Base-by-base conservation (phyloP, 306 rosid species). In the Ceratonia siliqua region DNA sequence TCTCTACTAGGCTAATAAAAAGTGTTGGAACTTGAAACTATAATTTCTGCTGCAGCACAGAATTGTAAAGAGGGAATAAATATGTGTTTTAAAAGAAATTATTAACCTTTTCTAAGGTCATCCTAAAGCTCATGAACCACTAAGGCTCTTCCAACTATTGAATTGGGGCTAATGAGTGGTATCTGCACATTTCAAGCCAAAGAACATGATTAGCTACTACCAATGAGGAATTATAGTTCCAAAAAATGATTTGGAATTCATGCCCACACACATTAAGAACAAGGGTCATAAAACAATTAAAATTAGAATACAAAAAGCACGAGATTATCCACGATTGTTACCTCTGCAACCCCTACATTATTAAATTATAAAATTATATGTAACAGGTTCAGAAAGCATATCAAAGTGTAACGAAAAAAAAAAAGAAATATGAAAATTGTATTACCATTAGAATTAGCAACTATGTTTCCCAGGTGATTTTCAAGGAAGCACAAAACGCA, bases 391-490 rank as follows among this genome's bases (percentile, higher is more conserved):
- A 22, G 18, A 43, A 64, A 55, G 57, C 30, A 72, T 62, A 63
- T 41, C 49, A 8, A 42, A 18, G 13, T 21, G 41, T n/a, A 49
- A 25, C 20, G 10, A 54, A 17, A 17, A 17, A n/a, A n/a, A n/a
- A 42, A 17, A 15, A 6, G 62, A 18, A 63, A 72, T 62, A 46
- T 62, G 55, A 62, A 68, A 68, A 22, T 38, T 5, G 79, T 54
- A 30, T 56, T 83, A 90, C 97, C 94, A 50, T 86, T 80, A 0
- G 92, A 89, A 79, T 87, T 84, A 67, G 96, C 97, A 83, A 85
- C 53, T 83, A 92, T 90, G 97, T 92, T 92, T 92, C 97, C 97
- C 96, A 90, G 97, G 93, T 92, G n/a, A n/a, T n/a, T n/a, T n/a
- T n/a, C n/a, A n/a, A n/a, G n/a, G n/a, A n/a, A n/a, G n/a, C n/a